Conservation (phyloP, 257 asterid species). For the Salvia miltiorrhiza region DNA sequence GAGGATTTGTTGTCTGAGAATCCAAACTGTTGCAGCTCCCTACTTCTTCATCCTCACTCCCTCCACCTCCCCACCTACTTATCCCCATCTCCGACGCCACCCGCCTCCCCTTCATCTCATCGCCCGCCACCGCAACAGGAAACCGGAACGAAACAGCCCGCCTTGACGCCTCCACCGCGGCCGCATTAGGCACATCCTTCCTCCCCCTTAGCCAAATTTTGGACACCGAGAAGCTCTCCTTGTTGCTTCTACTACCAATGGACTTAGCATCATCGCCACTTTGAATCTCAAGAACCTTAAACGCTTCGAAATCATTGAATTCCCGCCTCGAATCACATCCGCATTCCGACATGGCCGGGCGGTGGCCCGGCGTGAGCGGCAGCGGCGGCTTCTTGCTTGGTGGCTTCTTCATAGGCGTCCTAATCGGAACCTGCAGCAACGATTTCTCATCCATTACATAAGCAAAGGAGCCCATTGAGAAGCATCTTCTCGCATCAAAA, state of each 20-base stretch:
- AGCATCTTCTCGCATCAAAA: constrained; percentile 73
- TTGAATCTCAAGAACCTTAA: constrained; percentile 14
- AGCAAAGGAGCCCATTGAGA: constrained; percentile 96
- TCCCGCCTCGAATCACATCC: constrained; percentile 74
- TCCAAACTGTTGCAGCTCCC: constrained; percentile 62
- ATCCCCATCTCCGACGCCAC: constrained; percentile 49
- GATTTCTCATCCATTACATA: constrained; percentile 77
- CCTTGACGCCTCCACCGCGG: constrained; percentile 32
- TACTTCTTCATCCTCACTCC: constrained; percentile 57
- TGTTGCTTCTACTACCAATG: constrained; percentile 38
- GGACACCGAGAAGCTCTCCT: constrained; percentile 74
- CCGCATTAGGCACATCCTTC: constrained; percentile 34
- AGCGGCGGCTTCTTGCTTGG: constrained; percentile 57
- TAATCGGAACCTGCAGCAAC: constrained; percentile 71
- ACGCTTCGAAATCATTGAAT: constrained; percentile 59
- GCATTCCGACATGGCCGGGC: constrained; percentile 78
- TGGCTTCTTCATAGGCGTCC: constrained; percentile 57
- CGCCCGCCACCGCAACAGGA: constrained; percentile 31
- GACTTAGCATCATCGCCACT: constrained; percentile 19
- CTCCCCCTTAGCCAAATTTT: constrained; percentile 72
- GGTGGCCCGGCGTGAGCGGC: constrained; percentile 58
- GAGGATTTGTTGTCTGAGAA: constrained; percentile 46
- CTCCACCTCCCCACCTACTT: constrained; percentile 53
- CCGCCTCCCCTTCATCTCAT: constrained; percentile 35
- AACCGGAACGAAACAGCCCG: constrained; percentile 75